A percentile compares a stretch with the other conserved stretches of the same genome.
Evolutionary conservation across 192 early-diverging fungal genomes (phyloP).

Genomic region (Umbelopsis ramanniana): DNA sequence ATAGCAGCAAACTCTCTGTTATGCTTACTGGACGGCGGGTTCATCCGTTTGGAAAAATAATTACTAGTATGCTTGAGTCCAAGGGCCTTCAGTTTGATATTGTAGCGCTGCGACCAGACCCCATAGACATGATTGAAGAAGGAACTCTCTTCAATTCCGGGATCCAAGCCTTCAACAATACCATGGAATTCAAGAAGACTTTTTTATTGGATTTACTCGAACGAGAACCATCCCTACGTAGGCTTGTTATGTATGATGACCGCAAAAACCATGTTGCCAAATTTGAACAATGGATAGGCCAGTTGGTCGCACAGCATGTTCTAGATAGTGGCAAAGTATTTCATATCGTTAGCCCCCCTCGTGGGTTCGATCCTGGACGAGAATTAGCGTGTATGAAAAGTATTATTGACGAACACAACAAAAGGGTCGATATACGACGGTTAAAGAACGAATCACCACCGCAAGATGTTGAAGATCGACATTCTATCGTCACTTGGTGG

Average conservation of each 20-base stretch:
- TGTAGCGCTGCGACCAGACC: constrained; percentile 39
- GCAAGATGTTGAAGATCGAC: background rate
- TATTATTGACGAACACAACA: constrained; percentile 10
- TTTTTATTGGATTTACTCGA: constrained; percentile 30
- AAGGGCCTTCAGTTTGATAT: constrained; percentile 34
- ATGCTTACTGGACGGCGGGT: constrained; percentile 36
- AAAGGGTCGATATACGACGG: constrained; percentile 9
- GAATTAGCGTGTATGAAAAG: constrained; percentile 8
- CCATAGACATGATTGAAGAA: constrained; percentile 3
- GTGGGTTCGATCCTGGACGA: constrained; percentile 4
- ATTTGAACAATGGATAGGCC: constrained; percentile 23
- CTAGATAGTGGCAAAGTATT: constrained; percentile 27
- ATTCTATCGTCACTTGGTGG: constrained; percentile 3
- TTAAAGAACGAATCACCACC: background rate
- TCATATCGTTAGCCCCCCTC: background rate
- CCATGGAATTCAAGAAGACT: constrained; percentile 37
- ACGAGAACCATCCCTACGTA: constrained; percentile 22
- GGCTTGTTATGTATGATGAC: constrained; percentile 41
- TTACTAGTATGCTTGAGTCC: constrained; percentile 21
- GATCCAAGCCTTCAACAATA: constrained; percentile 20
- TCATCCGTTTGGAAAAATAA: constrained; percentile 34
- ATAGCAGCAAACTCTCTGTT: constrained; percentile 28
- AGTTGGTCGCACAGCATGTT: background rate
- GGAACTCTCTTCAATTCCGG: constrained; percentile 1
- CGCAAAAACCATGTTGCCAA: constrained; percentile 21